These are phyloP conservation scores for Baudoinia panamericana DNA, from an alignment of 495 filamentous ascomycete genomes.

Conservation along the genomic window DNA sequence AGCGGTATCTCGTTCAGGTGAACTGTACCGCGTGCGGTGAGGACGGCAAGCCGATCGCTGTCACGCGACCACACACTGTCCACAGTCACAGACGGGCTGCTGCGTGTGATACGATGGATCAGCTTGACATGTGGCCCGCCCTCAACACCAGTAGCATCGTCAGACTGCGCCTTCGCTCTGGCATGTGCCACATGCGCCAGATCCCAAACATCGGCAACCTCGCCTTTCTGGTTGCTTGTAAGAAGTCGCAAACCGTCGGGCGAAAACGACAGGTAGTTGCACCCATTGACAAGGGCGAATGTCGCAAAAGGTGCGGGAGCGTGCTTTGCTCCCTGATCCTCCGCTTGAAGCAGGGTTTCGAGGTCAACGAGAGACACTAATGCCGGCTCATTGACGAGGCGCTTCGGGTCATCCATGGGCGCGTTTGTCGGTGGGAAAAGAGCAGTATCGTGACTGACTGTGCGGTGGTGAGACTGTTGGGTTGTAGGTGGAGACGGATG, in stretches of 20 bases:
- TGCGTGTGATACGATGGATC: slow-evolving; percentile 70
- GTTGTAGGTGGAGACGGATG: slow-evolving; percentile 39
- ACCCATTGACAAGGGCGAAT: slow-evolving; percentile 69
- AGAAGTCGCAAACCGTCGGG: slow-evolving; percentile 73
- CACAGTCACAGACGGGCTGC: slow-evolving; percentile 79
- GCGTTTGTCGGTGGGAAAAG: slow-evolving; percentile 60
- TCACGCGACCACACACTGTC: slow-evolving; percentile 81
- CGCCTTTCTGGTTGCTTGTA: slow-evolving; percentile 83
- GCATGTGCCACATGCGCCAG: slow-evolving; percentile 56
- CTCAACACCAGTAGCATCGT: slow-evolving; percentile 20
- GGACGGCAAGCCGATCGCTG: slow-evolving; percentile 67
- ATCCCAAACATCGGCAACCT: slow-evolving; percentile 88
- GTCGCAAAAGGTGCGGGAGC: slow-evolving; percentile 55
- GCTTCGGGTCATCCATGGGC: slow-evolving; percentile 33
- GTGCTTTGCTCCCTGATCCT: slow-evolving; percentile 31
- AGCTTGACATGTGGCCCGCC: slow-evolving; percentile 55
- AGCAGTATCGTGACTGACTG: slow-evolving; percentile 15
- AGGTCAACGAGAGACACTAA: slow-evolving; percentile 78
- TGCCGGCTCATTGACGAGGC: slow-evolving; percentile 48
- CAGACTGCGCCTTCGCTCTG: slow-evolving; percentile 27
- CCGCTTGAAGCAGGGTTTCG: slow-evolving; percentile 41
- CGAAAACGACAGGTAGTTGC: slow-evolving; percentile 81
- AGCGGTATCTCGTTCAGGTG: slow-evolving; percentile 80
- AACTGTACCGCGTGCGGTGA: slow-evolving; percentile 85
- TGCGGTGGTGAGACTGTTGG: slow-evolving; percentile 19